Evolutionary conservation across 2,329 filamentous ascomycete genomes (phyloP), one percentile per base, ranked within the genome.

Genomic region (Trichothecium sympodiale): DNA sequence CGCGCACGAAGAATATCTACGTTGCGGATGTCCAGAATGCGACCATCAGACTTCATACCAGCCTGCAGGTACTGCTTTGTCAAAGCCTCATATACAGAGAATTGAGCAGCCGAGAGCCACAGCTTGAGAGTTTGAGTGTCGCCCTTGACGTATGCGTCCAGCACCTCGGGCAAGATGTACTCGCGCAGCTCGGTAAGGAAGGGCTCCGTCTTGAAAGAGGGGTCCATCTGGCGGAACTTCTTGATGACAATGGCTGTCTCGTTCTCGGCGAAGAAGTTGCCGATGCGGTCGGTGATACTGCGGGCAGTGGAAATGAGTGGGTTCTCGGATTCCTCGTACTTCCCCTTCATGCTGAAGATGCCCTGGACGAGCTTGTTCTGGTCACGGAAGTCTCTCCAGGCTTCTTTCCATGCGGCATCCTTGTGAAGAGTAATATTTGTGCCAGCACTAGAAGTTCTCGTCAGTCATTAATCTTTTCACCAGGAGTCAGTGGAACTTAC

Each of bases 181-280:
- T 96, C 89, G 57, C 91, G 83, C 62, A 98, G 83, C 51, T 98
- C 91, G 45, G 84, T 82, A 35, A 96, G 64, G 68, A 96, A 98
- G 1, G 87, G 83, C 60, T 98, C 91, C 47, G 94, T 74, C 56
- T 95, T 86, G 70, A 98, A 98, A 46, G 71, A 74, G 5, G 91
- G 89, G 49, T 98, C 91, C 77, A 96, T 95, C 49, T 88, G 76
- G 32, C 89, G 80, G 70, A 98, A 94, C 60, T 89, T 94, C 67
- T 95, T 96, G 65, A 96, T 94, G 26, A 98, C 91, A 73, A 81
- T 82, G 20, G 91, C 91, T 0, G 87, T 95, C 65, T 98, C 91
- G 58, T 96, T 98, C 60, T 98, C 91, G 42, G 91, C 91, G 47
- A 98, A 98, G 65, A 95, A 98, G 18, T 91, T 87, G 32, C 83